Conservation (phyloP, 345 rosid species). For the Lagerstroemia speciosa region DNA sequence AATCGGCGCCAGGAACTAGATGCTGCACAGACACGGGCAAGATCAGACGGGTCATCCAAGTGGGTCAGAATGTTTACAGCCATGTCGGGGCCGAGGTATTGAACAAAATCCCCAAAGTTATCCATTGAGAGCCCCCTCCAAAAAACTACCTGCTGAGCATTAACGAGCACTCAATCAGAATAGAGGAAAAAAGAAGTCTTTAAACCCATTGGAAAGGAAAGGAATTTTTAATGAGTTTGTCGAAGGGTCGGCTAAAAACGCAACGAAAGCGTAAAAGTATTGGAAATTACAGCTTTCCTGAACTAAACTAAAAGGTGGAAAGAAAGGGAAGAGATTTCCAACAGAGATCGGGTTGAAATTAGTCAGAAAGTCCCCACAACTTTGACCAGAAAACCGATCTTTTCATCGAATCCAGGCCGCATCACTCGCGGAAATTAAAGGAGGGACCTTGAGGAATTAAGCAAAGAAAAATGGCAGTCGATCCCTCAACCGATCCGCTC, state of each 20-base stretch:
- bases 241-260: no score
- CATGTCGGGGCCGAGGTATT: conserved; percentile 23
- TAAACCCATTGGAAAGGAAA: neutral
- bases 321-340: neutral
- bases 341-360: neutral
- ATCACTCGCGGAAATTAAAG: neutral
- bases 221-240: no score
- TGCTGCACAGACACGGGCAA: conserved; percentile 21
- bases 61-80: conserved; percentile 13
- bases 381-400: neutral
- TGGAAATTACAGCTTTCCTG: no score
- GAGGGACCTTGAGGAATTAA: neutral
- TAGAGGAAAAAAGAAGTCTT: neutral
- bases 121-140: conserved; percentile 15
- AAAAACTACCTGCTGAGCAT: neutral
- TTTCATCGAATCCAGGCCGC: neutral
- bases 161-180: neutral
- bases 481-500: neutral
- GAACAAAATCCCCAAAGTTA: conserved; percentile 19
- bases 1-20: conserved; percentile 23
- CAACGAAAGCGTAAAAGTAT: no score
- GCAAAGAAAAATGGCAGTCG: neutral
- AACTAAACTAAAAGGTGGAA: neutral
- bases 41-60: conserved; percentile 29
- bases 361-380: neutral